Evolutionary conservation across 1,284 basidiomycete genomes (phyloP).

Genomic region (Phylloporus sp.): DNA sequence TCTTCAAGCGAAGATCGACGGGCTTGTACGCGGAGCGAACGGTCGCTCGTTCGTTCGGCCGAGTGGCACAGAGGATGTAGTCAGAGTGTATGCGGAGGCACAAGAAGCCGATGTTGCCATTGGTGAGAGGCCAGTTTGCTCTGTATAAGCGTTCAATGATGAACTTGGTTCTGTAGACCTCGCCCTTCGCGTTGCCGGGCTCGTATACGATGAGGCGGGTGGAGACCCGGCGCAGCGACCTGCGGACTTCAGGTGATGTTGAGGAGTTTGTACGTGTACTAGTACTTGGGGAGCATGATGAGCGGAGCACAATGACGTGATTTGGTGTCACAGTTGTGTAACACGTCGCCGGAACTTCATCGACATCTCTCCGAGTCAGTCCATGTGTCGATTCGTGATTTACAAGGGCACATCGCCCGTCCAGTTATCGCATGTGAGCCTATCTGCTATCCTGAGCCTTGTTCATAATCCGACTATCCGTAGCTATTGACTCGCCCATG

Average conservation of each 20-base stretch:
- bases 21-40: constrained; percentile 82
- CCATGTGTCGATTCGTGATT: constrained; percentile 88
- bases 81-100: constrained; percentile 97
- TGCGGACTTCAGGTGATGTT: constrained; percentile 63
- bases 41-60: constrained; percentile 95
- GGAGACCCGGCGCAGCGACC: constrained; percentile 71
- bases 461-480: constrained; percentile 15
- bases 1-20: constrained; percentile 88
- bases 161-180: constrained; percentile 56
- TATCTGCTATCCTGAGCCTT: neutral
- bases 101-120: constrained; percentile 76
- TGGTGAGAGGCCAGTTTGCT: constrained; percentile 54
- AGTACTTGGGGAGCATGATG: neutral
- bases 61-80: constrained; percentile 98
- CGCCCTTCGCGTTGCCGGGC: constrained; percentile 80
- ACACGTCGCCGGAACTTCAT: neutral
- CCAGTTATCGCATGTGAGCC: constrained; percentile 78
- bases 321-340: constrained; percentile 17
- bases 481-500: constrained; percentile 89
- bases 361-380: too few relatives aligned
- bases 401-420: constrained; percentile 92
- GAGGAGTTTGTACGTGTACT: constrained; percentile 2
- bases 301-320: constrained; percentile 19
- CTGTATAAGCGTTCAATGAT: constrained; percentile 1
- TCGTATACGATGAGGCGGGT: constrained; percentile 81